A percentile compares a stretch with the other conserved stretches of the same genome.
Evolutionary conservation across 805 yeast genomes (phyloP).

Genomic region (Wickerhamiella vanderwaltii): DNA sequence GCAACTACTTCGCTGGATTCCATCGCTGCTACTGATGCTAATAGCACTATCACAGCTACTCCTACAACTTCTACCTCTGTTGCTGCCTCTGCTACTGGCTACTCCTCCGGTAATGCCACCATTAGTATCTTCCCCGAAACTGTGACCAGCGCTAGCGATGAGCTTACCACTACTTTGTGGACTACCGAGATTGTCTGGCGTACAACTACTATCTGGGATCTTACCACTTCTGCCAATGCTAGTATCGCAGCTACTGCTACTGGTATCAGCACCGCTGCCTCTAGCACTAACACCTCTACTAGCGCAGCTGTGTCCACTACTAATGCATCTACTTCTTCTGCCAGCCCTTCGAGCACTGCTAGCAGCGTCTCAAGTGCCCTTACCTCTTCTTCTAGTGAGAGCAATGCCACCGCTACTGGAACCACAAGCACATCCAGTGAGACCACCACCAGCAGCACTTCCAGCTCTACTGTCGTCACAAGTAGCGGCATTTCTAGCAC

Average conservation of each 20-base stretch:
- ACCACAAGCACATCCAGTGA: neutral
- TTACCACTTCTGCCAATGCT: slow-evolving; percentile 14
- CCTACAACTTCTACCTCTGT: neutral
- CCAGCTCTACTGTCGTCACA: neutral
- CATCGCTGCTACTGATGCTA: slow-evolving; percentile 2
- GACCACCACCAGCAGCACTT: neutral
- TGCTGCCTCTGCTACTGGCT: slow-evolving; percentile 1
- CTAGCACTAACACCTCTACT: neutral
- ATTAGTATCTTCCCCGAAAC: slow-evolving; percentile 6
- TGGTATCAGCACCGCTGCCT: slow-evolving; percentile 2
- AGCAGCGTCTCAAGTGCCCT: neutral
- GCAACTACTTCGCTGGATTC: slow-evolving; percentile 3
- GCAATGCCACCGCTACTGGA: neutral
- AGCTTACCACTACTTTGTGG: slow-evolving; percentile 15
- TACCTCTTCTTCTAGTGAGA: neutral
- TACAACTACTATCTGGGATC: slow-evolving; percentile 15
- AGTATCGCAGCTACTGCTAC: slow-evolving; percentile 11
- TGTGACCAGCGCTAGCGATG: slow-evolving; percentile 9
- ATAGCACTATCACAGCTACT: slow-evolving; percentile 2
- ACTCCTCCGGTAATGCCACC: slow-evolving; percentile 9
- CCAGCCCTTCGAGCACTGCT: neutral
- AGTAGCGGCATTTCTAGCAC: neutral
- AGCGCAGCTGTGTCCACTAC: neutral
- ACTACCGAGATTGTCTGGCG: slow-evolving; percentile 14
- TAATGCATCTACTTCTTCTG: neutral